Conservation (phyloP, 306 rosid genomes). For the Leucaena leucocephala region DNA sequence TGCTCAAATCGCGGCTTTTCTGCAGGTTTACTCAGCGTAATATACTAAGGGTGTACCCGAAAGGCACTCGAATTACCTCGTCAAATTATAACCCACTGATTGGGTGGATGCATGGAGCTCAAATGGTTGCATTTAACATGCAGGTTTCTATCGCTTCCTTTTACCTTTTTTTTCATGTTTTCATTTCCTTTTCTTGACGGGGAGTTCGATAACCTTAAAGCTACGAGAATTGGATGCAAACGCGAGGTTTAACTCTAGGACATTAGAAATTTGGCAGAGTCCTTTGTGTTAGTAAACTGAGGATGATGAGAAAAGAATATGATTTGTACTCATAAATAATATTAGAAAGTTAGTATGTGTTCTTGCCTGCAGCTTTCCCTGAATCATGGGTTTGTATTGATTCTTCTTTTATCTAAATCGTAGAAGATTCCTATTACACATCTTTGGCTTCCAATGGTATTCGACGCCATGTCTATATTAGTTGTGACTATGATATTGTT, state of each 20-base stretch:
- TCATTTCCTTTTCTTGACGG: conserved; percentile 1
- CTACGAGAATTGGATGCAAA: conserved; percentile 11
- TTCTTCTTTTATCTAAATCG: not conserved
- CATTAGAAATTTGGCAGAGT: not conserved
- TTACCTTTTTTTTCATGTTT: not conserved
- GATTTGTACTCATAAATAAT: not conserved
- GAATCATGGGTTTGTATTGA: not conserved
- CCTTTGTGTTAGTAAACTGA: conserved; percentile 11
- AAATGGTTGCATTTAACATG: conserved; percentile 99
- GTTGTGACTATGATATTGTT: conserved; percentile 17
- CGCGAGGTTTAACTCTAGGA: conserved; percentile 11
- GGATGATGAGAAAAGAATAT: not conserved
- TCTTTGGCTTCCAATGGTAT: not conserved
- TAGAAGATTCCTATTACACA: conserved; percentile 1
- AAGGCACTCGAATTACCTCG: conserved; percentile 87
- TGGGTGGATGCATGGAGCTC: conserved; percentile 99
- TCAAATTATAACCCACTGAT: conserved; percentile 94
- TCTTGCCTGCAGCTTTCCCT: not conserved
- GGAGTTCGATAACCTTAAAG: conserved; percentile 13
- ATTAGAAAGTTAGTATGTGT: not conserved
- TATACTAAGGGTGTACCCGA: conserved; percentile 91
- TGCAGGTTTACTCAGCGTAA: conserved; percentile 91
- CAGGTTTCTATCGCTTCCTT: conserved; percentile 59
- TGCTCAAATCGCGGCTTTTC: conserved; percentile 30
- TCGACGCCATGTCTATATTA: not conserved